Base-by-base conservation (phyloP, 345 rosid species). In the Eucalyptus coolabah region DNA sequence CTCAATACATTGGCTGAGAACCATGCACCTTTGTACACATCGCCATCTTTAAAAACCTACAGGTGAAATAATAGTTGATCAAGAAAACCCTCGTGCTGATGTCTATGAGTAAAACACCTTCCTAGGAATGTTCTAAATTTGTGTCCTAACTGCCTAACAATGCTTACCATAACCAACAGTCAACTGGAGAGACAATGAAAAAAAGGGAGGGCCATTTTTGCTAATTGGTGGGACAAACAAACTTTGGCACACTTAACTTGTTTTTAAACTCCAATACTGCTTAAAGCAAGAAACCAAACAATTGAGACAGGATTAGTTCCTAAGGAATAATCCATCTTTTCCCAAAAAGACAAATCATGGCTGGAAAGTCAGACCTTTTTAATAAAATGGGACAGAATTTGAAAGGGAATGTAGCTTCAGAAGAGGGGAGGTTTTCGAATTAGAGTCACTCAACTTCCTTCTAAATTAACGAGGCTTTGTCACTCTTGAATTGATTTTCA, bases 31-130 rank as follows among this genome's bases (percentile, higher is more conserved):
- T 93, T 95, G 88, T 91, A 91, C 89, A 94, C 95, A 92, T 90
- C 89, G 40, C 95, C 96, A 88, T 96, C 96, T 93, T 95, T 96
- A 91, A 94, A 96, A 93, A 97, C 97, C 99, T 98, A 40, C 59
- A 63, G 50, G 37, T 34, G 60, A 60, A 65, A 23, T 45, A 17
- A 50, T 42, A 53, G 72, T 87, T 69, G 45, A 83, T 56, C 13
- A 50, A 87, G 40, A 21, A 89, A 44, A 86, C 56, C 54, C 28
- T 67, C 7, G 10, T 21, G 47, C 47, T 77, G 85, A 77, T 21
- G 30, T 77, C 47, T 40, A 40, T 6, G 28, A 77, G 85, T 40
- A 77, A 40, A 65, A 65, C 40, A 40, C 47, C 47, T 21, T 77
- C 28, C 47, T 77, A 40, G 30, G 47, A 77, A 77, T 21, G 30